These are phyloP conservation scores for maize (Zea mays) DNA, from an alignment of 176 grass and related monocot genomes.

Conservation along the genomic window DNA sequence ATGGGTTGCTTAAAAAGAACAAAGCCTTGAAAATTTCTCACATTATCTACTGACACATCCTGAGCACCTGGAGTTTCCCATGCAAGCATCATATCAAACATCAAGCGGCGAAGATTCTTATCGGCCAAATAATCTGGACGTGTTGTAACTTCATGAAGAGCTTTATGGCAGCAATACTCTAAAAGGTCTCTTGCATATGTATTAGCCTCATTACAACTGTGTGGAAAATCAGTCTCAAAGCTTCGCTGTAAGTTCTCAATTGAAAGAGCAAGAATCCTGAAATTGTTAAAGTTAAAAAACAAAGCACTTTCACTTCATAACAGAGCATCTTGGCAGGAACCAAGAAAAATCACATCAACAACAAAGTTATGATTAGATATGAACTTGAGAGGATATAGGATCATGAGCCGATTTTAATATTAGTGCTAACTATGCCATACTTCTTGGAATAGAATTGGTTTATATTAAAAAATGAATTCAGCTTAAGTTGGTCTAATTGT, in stretches of 20 bases:
- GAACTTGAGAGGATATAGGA: neutral
- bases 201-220: slow-evolving; percentile 33
- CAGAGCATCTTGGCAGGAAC: slow-evolving; percentile 17
- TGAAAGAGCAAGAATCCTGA: slow-evolving; percentile 76
- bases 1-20: slow-evolving; percentile 16
- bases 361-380: slow-evolving; percentile 16
- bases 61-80: slow-evolving; percentile 62
- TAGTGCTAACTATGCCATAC: slow-evolving; percentile 5
- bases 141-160: slow-evolving; percentile 68
- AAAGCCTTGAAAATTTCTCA: slow-evolving; percentile 43
- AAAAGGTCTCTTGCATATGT: slow-evolving; percentile 66
- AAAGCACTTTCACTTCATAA: slow-evolving; percentile 37
- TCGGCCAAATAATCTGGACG: slow-evolving; percentile 70
- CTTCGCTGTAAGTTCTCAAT: slow-evolving; percentile 54
- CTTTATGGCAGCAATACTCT: slow-evolving; percentile 78
- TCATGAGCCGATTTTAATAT: neutral
- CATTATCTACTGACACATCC: slow-evolving; percentile 53
- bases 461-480: neutral
- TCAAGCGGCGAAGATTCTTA: slow-evolving; percentile 66
- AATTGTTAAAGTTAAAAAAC: slow-evolving; percentile 37
- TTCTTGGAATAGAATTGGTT: slow-evolving; percentile 6
- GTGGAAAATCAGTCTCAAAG: slow-evolving; percentile 62
- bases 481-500: slow-evolving; percentile 6
- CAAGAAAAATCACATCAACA: neutral
- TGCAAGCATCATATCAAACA: slow-evolving; percentile 93